Percentiles rank a stretch among this genome's conserved stretches.
Conservation (phyloP, 2,329 filamentous ascomycete genomes). For the Colletotrichum gloeosporioides region DNA sequence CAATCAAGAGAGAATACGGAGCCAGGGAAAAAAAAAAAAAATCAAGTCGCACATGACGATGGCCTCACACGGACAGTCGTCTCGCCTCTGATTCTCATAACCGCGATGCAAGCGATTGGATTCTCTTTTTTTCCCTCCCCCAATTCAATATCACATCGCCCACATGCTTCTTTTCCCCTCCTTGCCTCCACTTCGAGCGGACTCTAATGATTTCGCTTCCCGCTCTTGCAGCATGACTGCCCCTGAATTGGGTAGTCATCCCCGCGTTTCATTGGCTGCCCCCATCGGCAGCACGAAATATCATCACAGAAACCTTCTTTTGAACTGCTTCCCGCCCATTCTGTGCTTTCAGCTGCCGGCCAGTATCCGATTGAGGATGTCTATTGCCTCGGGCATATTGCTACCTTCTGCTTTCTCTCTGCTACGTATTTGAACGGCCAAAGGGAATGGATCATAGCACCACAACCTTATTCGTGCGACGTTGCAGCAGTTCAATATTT, state of each 20-base stretch:
- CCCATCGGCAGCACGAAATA: background rate
- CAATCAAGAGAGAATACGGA: background rate
- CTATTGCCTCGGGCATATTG: background rate
- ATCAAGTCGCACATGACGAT: slow-evolving; percentile 8
- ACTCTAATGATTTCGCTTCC: slow-evolving; percentile 18
- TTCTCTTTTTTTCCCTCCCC: background rate
- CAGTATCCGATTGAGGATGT: background rate
- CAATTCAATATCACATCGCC: background rate
- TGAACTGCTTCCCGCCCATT: background rate
- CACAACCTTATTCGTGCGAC: slow-evolving; percentile 16
- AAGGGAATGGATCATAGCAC: background rate
- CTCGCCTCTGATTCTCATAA: background rate
- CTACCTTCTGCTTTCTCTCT: slow-evolving; percentile 1
- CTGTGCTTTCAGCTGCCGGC: background rate
- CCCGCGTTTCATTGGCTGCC: slow-evolving; percentile 13
- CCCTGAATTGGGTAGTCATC: slow-evolving; percentile 19
- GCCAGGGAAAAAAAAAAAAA: background rate
- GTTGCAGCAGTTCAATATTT: slow-evolving; percentile 1
- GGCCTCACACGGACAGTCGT: background rate
- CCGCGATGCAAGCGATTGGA: background rate
- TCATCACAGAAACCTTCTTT: background rate
- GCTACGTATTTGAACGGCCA: background rate
- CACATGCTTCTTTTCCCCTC: background rate
- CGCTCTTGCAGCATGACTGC: background rate
- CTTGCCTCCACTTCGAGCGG: slow-evolving; percentile 6